Conservation (phyloP, 768 basidiomycete species). For the Amanita pseudoporphyria region DNA sequence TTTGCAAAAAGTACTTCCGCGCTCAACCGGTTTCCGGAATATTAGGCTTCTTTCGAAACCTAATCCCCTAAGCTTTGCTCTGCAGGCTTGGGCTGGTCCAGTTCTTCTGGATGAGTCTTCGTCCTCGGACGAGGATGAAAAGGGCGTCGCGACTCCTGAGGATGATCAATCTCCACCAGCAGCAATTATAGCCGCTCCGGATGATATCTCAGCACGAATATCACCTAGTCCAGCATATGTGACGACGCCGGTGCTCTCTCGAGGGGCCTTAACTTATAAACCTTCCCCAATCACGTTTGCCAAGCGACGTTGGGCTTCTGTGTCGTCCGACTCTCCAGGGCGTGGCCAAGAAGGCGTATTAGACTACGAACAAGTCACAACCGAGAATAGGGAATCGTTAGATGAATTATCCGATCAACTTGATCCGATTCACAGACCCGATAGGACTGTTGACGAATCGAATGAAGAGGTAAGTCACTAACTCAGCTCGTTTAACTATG, state of each 20-base stretch:
- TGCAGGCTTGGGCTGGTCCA: conserved; percentile 45
- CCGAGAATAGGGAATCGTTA: not conserved
- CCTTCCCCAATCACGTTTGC: conserved; percentile 60
- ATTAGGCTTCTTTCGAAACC: conserved; percentile 45
- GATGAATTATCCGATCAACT: not conserved
- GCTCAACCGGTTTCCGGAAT: conserved; percentile 32
- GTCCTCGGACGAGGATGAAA: conserved; percentile 37
- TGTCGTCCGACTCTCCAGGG: conserved; percentile 19
- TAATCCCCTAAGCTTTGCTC: conserved; percentile 51
- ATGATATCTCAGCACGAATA: conserved; percentile 12
- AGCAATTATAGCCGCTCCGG: conserved; percentile 18
- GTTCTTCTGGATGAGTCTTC: conserved; percentile 31
- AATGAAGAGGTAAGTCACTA: not conserved
- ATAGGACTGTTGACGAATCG: not conserved
- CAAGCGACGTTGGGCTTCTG: conserved; percentile 48
- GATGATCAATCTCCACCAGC: conserved; percentile 36
- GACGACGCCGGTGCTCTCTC: conserved; percentile 17
- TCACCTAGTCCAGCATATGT: conserved; percentile 9
- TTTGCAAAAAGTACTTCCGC: conserved; percentile 30
- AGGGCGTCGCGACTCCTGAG: conserved; percentile 49
- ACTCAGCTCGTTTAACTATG: not conserved
- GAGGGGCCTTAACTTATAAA: conserved; percentile 41
- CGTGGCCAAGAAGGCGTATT: not conserved
- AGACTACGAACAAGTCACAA: not conserved
- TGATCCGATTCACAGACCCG: not conserved